Evolutionary conservation across 1,284 basidiomycete species (phyloP).

Genomic region (Ceratobasidium sp.): DNA sequence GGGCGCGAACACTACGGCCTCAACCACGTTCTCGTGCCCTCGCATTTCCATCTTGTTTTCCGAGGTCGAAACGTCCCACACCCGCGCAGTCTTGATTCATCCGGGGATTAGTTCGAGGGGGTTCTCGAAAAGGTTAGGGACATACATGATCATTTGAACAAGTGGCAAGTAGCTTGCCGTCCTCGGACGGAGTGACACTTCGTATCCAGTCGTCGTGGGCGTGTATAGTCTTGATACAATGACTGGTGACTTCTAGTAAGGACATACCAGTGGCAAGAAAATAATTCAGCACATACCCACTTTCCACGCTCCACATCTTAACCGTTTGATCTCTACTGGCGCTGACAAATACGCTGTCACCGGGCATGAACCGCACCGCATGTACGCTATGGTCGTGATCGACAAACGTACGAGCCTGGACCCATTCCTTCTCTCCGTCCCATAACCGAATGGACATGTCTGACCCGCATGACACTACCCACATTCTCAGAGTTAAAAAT

Average conservation of each 20-base stretch:
- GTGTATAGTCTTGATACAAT: slow-evolving; percentile 64
- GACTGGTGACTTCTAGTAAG: slow-evolving; percentile 49
- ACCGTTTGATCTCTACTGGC: slow-evolving; percentile 88
- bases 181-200: slow-evolving; percentile 70
- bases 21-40: slow-evolving; percentile 87
- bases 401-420: slow-evolving; percentile 82
- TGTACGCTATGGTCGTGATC: slow-evolving; percentile 93
- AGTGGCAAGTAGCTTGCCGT: slow-evolving; percentile 75
- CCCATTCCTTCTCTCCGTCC: slow-evolving; percentile 88
- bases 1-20: slow-evolving; percentile 83
- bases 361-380: slow-evolving; percentile 80
- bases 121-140: slow-evolving; percentile 25
- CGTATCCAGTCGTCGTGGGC: slow-evolving; percentile 76
- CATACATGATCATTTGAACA: slow-evolving; percentile 84
- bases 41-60: slow-evolving; percentile 82
- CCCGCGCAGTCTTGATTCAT: slow-evolving; percentile 69
- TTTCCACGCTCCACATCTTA: slow-evolving; percentile 82
- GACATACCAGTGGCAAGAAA: neutral
- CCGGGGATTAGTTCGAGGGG: slow-evolving; percentile 11
- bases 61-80: slow-evolving; percentile 79
- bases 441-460: slow-evolving; percentile 91
- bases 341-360: slow-evolving; percentile 80
- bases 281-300: slow-evolving; percentile 62
- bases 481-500: slow-evolving; percentile 39
- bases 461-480: slow-evolving; percentile 80